Percentiles rank a stretch among this genome's conserved stretches.
These are phyloP conservation scores for Hemisphaericaspora nanyangensis DNA, from an alignment of 805 yeast species.

Conservation along the genomic window DNA sequence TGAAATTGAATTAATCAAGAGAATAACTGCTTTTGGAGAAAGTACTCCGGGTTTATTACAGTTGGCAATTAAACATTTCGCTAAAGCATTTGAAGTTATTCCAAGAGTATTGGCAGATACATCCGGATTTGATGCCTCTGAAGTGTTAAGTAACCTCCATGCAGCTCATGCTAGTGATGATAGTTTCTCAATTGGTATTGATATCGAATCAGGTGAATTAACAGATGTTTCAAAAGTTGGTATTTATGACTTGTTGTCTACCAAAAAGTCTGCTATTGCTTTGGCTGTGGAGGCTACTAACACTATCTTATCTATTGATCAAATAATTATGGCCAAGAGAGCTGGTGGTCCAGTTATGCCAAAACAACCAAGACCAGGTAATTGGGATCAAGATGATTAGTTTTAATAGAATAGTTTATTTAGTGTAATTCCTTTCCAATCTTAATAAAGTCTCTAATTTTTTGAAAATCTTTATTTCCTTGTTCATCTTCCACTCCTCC, in stretches of 20 bases:
- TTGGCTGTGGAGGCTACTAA: conserved; percentile 95
- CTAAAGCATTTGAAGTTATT: conserved; percentile 89
- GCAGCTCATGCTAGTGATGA: conserved; percentile 70
- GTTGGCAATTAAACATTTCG: conserved; percentile 90
- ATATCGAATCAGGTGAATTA: conserved; percentile 66
- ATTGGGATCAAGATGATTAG: conserved; percentile 93
- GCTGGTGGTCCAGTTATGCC: conserved; percentile 98
- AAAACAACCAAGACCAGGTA: conserved; percentile 78
- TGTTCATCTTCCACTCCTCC: conserved; percentile 82
- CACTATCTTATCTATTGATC: conserved; percentile 89
- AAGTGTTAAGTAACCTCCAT: conserved; percentile 82
- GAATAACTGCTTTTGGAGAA: conserved; percentile 83
- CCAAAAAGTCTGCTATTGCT: conserved; percentile 82
- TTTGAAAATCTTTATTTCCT: conserved; percentile 67
- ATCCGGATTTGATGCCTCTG: conserved; percentile 87
- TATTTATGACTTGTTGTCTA: conserved; percentile 73
- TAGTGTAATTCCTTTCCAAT: conserved; percentile 38
- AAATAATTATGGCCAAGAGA: conserved; percentile 97
- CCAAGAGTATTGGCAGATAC: conserved; percentile 94
- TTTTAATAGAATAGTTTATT: not conserved
- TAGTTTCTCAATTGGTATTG: conserved; percentile 59
- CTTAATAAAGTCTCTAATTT: conserved; percentile 55
- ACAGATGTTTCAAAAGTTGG: conserved; percentile 66
- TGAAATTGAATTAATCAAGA: conserved; percentile 81
- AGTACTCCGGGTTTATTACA: conserved; percentile 90